Evolutionary conservation across 2,329 filamentous ascomycete species (phyloP).

Genomic region (Hirsutella minnesotensis): DNA sequence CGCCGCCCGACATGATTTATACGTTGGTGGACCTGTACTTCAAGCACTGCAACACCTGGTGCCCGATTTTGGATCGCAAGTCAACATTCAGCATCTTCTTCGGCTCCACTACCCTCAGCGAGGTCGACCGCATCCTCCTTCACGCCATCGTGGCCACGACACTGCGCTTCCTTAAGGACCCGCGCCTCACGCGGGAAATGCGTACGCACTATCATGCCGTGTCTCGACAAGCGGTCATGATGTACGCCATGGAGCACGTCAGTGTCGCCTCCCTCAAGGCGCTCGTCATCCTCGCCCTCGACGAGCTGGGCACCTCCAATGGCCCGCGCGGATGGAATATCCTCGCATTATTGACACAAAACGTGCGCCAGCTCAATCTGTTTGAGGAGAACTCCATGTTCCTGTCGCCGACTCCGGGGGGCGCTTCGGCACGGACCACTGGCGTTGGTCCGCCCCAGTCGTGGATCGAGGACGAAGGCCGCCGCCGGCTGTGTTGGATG

Average conservation of each 20-base stretch:
- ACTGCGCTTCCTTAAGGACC: constrained; percentile 27
- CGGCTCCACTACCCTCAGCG: constrained; percentile 24
- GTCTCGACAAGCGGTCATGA: constrained; percentile 26
- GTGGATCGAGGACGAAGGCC: constrained; percentile 32
- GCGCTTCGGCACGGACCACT: constrained; percentile 23
- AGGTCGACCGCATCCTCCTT: constrained; percentile 27
- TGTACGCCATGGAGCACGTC: constrained; percentile 29
- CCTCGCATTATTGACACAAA: constrained; percentile 25
- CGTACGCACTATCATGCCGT: constrained; percentile 25
- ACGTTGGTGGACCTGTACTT: constrained; percentile 50
- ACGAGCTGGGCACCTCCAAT: constrained; percentile 30
- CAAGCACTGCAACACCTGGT: constrained; percentile 53
- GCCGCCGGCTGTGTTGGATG: constrained; percentile 31
- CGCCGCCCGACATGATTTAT: constrained; percentile 48
- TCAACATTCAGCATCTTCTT: constrained; percentile 28
- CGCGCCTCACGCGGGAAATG: constrained; percentile 23
- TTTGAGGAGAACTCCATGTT: constrained; percentile 27
- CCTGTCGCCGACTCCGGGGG: constrained; percentile 15
- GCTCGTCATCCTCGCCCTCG: constrained; percentile 27
- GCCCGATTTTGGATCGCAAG: constrained; percentile 31
- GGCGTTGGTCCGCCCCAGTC: constrained; percentile 23
- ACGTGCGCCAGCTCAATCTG: constrained; percentile 25
- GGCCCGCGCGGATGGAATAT: constrained; percentile 30
- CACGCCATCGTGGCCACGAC: constrained; percentile 33
- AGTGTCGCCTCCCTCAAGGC: constrained; percentile 26